Evolutionary conservation across 129 eudicot genomes (phyloP).

Genomic region (carrot (Daucus carota)): DH1_v3.0 NC_030382.2:56350501-56351000

Average conservation of each 20-base stretch:
- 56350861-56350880: neutral
- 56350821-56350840: neutral
- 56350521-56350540: neutral
- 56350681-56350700: neutral
- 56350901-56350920: neutral
- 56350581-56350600: slow-evolving; percentile 26
- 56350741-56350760: neutral
- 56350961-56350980: slow-evolving; percentile 5
- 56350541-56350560: neutral
- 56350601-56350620: slow-evolving; percentile 66
- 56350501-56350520: slow-evolving; percentile 52
- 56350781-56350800: neutral
- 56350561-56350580: neutral
- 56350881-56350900: neutral
- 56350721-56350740: neutral
- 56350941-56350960: neutral
- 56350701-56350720: neutral
- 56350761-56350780: neutral
- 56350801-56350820: neutral
- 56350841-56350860: neutral
- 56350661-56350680: neutral
- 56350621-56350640: slow-evolving; percentile 66
- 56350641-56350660: slow-evolving; percentile 58
- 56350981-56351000: neutral
- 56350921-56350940: neutral